A percentile compares a stretch with the other conserved stretches of the same genome.
Conservation (phyloP, 176 grass and related monocot species). For the Oryza nivara region DNA sequence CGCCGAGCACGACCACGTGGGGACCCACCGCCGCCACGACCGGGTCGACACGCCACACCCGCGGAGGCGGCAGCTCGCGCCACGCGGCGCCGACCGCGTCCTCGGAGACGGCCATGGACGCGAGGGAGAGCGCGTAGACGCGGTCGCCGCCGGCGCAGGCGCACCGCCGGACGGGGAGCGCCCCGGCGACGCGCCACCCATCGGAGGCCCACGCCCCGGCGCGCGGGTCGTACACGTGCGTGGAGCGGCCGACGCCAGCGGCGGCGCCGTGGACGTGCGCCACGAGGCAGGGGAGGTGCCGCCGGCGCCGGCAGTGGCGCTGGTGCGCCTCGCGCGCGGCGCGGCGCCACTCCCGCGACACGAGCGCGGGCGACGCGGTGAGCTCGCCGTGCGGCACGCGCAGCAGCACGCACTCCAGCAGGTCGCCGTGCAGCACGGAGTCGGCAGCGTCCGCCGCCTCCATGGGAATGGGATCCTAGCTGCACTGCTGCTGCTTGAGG, state of each 20-base stretch:
- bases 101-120: constrained; percentile 16
- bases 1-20: constrained; percentile 32
- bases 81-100: constrained; percentile 44
- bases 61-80: constrained; percentile 33
- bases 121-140: constrained; percentile 42
- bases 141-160: constrained; percentile 28
- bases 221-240: constrained; percentile 38
- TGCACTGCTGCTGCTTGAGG: no score
- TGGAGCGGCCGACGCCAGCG: neutral
- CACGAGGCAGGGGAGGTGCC: neutral
- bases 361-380: constrained; percentile 18
- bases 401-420: constrained; percentile 46
- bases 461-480: neutral
- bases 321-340: constrained; percentile 26
- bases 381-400: constrained; percentile 38
- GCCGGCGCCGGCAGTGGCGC: neutral
- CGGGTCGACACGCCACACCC: constrained; percentile 46
- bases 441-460: neutral
- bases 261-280: constrained; percentile 10
- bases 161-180: neutral
- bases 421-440: constrained; percentile 32
- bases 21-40: constrained; percentile 35
- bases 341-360: constrained; percentile 41
- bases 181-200: neutral
- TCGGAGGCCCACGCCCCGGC: constrained; percentile 19